Evolutionary conservation across 805 yeast genomes (phyloP).

Genomic region (Clavispora vitiphila): DNA sequence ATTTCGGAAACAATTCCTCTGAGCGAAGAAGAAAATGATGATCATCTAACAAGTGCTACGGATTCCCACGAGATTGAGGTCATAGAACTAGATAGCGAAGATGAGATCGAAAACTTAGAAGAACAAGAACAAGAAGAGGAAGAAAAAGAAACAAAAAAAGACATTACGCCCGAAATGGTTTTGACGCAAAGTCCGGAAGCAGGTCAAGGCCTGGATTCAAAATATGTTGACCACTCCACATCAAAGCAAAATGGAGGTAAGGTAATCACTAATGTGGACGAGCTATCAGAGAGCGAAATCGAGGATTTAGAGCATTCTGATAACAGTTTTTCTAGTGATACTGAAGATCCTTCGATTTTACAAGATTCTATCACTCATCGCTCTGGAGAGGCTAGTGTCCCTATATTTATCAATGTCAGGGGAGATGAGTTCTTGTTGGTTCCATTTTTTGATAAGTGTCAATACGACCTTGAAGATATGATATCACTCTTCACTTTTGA

Average conservation of each 20-base stretch:
- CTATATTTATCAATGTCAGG: conserved; percentile 20
- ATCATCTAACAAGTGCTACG: background rate
- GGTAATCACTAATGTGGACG: conserved; percentile 22
- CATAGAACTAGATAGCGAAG: conserved; percentile 19
- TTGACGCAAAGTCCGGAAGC: background rate
- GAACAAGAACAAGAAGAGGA: too few species aligned
- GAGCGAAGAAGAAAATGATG: background rate
- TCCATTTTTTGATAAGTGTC: conserved; percentile 13
- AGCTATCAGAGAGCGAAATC: conserved; percentile 1
- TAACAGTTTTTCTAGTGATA: conserved; percentile 1
- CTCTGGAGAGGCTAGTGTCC: conserved; percentile 5
- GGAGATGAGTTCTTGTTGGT: conserved; percentile 25
- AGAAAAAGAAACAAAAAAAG: too few species aligned
- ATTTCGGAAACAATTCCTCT: background rate
- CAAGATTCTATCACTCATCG: too few species aligned
- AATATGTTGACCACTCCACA: too few species aligned
- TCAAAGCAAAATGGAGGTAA: background rate
- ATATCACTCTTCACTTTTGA: conserved; percentile 24
- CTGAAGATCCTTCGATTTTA: background rate
- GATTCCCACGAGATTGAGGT: conserved; percentile 2
- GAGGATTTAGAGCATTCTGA: conserved; percentile 15
- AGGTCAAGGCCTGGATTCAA: background rate
- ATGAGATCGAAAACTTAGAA: conserved; percentile 24
- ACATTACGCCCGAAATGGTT: background rate
- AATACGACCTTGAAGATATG: conserved; percentile 15